Evolutionary conservation across 345 rosid species (phyloP).

Genomic region (Bruguiera parviflora): DNA sequence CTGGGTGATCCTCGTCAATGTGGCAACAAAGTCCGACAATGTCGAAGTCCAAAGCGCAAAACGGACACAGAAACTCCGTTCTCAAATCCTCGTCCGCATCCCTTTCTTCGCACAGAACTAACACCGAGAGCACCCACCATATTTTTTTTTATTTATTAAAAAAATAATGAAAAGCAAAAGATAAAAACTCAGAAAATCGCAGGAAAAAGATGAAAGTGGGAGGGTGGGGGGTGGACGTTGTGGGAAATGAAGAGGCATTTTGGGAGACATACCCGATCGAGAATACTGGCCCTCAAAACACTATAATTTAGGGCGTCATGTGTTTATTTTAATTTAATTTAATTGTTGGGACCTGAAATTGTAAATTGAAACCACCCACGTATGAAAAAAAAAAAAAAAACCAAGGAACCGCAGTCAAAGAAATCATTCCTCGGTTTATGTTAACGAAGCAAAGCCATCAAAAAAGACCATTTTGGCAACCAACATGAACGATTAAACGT

Average conservation of each 20-base stretch:
- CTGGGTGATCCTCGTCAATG: slow-evolving; percentile 83
- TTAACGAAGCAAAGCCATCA: too few species aligned
- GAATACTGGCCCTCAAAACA: neutral
- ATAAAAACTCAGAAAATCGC: neutral
- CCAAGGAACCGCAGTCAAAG: too few species aligned
- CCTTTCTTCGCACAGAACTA: slow-evolving; percentile 57
- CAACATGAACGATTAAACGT: too few species aligned
- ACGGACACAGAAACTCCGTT: slow-evolving; percentile 68
- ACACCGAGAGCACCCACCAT: neutral
- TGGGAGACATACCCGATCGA: slow-evolving; percentile 37
- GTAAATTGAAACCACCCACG: too few species aligned
- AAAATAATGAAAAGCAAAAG: neutral
- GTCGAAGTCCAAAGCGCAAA: slow-evolving; percentile 78
- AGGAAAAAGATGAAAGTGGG: neutral
- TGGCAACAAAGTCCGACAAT: slow-evolving; percentile 86
- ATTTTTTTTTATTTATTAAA: too few species aligned
- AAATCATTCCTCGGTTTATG: too few species aligned
- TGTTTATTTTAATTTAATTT: too few species aligned
- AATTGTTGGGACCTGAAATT: too few species aligned
- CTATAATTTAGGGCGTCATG: too few species aligned
- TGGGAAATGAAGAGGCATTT: neutral
- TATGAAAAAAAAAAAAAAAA: too few species aligned
- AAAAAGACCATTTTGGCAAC: too few species aligned
- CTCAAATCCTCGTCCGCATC: slow-evolving; percentile 65
- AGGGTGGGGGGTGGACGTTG: neutral